A percentile compares a stretch with the other conserved stretches of the same genome.
Conservation (phyloP, 768 basidiomycete species). For the Chlorophyllum brunneum region DNA sequence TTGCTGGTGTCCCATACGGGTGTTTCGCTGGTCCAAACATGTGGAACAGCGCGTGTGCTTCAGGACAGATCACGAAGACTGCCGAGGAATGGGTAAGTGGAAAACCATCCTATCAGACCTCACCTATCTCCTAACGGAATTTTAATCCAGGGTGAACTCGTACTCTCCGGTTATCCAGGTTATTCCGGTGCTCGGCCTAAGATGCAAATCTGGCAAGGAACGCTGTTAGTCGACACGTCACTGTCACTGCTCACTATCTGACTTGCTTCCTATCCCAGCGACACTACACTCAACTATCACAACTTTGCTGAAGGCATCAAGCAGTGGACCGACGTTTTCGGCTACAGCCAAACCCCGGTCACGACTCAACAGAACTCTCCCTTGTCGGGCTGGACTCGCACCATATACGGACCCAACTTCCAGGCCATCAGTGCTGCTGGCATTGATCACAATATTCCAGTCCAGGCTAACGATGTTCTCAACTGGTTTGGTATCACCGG, state of each 20-base stretch:
- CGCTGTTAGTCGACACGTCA: constrained; percentile 23
- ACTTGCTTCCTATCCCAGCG: constrained; percentile 25
- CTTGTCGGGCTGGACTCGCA: constrained; percentile 40
- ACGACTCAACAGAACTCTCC: constrained; percentile 38
- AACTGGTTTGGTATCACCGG: constrained; percentile 45
- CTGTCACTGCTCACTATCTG: not conserved
- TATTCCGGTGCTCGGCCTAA: constrained; percentile 48
- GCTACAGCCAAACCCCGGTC: constrained; percentile 36
- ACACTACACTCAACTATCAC: constrained; percentile 45
- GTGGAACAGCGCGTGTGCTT: constrained; percentile 47
- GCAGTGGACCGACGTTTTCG: constrained; percentile 55
- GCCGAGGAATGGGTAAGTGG: constrained; percentile 43
- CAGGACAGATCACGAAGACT: constrained; percentile 39
- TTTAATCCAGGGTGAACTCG: constrained; percentile 35
- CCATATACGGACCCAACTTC: constrained; percentile 45
- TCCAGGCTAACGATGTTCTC: constrained; percentile 42
- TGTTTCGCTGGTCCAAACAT: constrained; percentile 46
- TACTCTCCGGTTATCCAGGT: constrained; percentile 45
- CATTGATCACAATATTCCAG: constrained; percentile 50
- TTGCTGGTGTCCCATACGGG: constrained; percentile 51
- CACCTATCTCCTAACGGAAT: not conserved
- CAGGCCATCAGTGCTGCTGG: constrained; percentile 45
- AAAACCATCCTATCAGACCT: not conserved
- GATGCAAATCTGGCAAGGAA: constrained; percentile 55
- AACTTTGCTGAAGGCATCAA: constrained; percentile 51